These are phyloP conservation scores for Sporobolomyces phaffii DNA, from an alignment of 768 basidiomycete genomes.

Conservation along the genomic window DNA sequence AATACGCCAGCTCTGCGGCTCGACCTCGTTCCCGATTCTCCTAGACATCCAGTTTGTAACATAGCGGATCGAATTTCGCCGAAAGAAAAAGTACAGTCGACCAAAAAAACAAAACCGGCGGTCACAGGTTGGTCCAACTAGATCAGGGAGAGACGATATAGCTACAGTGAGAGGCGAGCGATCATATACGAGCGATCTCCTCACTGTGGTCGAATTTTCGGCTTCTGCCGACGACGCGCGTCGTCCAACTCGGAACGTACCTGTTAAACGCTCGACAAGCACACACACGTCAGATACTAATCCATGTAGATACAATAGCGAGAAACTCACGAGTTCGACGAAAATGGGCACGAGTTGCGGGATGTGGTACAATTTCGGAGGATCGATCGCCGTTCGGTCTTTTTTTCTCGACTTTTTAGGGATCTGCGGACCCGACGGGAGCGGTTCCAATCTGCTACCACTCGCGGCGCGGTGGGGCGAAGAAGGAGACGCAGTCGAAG, in stretches of 20 bases:
- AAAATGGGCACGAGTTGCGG: conserved; percentile 82
- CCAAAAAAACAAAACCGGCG: too few relatives aligned
- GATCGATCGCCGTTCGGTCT: conserved; percentile 52
- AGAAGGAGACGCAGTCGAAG: conserved; percentile 29
- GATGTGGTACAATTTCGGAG: conserved; percentile 71
- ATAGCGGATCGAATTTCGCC: too few relatives aligned
- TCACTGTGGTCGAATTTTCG: not conserved
- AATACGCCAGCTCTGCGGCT: too few relatives aligned
- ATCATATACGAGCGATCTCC: not conserved
- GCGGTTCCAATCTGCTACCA: conserved; percentile 24
- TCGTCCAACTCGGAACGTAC: conserved; percentile 26
- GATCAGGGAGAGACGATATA: too few relatives aligned
- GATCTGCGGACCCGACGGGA: conserved; percentile 20
- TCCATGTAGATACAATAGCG: too few relatives aligned
- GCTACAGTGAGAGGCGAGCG: too few relatives aligned
- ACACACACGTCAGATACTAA: not conserved
- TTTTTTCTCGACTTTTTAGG: conserved; percentile 48
- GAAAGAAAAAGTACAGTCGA: too few relatives aligned
- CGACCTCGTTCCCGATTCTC: too few relatives aligned
- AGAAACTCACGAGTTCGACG: conserved; percentile 69
- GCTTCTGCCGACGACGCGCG: not conserved
- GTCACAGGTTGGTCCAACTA: too few relatives aligned
- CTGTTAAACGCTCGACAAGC: not conserved
- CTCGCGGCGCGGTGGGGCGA: conserved; percentile 38
- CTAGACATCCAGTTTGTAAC: too few relatives aligned